Evolutionary conservation across 768 basidiomycete species (phyloP).

Genomic region (Pleurotus pulmonarius): DNA sequence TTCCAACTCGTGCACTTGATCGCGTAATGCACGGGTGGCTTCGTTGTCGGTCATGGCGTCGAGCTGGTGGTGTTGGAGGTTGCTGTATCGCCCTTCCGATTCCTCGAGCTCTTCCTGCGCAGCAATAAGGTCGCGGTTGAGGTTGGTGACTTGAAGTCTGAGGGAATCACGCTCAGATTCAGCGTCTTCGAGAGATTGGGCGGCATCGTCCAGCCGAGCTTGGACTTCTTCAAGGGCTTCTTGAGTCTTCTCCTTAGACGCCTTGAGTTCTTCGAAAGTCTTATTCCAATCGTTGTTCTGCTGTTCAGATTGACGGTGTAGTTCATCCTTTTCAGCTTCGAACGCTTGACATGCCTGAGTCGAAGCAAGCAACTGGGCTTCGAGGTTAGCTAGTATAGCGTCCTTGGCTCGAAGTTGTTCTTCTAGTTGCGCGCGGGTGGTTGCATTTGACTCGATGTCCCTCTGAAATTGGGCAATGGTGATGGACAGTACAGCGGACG

Average conservation of each 20-base stretch:
- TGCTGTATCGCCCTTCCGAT: constrained; percentile 57
- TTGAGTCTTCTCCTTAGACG: constrained; percentile 31
- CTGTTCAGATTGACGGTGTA: constrained; percentile 28
- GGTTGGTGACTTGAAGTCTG: constrained; percentile 57
- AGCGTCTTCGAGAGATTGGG: constrained; percentile 45
- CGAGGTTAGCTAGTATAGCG: not conserved
- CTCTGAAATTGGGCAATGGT: constrained; percentile 35
- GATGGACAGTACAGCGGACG: constrained; percentile 12
- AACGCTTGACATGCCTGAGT: not conserved
- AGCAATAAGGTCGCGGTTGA: constrained; percentile 52
- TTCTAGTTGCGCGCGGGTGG: not conserved
- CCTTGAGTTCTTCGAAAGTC: constrained; percentile 27
- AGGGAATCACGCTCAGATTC: constrained; percentile 69
- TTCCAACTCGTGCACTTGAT: constrained; percentile 70
- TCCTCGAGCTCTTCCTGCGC: constrained; percentile 52
- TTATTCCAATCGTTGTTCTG: constrained; percentile 26
- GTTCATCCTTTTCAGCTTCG: constrained; percentile 24
- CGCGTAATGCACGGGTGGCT: constrained; percentile 49
- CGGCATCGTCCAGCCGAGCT: constrained; percentile 31
- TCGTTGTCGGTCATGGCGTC: constrained; percentile 57
- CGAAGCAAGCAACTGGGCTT: not conserved
- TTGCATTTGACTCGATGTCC: not conserved
- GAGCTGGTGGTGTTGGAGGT: constrained; percentile 65
- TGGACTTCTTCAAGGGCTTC: constrained; percentile 36
- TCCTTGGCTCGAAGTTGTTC: constrained; percentile 4